phyloP scores from a whole-genome alignment of 176 grass and related monocot species.

The Ensete glaucum region DNA sequence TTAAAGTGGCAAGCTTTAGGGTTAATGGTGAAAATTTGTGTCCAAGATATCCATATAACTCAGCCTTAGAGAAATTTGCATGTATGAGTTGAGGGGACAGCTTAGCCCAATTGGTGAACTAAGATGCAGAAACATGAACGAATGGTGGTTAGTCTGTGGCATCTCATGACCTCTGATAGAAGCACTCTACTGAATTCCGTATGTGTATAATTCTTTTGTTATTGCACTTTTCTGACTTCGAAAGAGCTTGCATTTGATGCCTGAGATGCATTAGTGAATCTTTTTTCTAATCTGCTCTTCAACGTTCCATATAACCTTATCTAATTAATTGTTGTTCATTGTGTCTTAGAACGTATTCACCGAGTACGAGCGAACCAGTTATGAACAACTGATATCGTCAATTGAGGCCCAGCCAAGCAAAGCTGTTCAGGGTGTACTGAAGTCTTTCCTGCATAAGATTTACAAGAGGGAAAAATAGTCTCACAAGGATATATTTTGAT shows the following conservation, averaged over 20 bases:
- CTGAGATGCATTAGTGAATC: not conserved
- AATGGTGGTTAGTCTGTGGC: too few species aligned
- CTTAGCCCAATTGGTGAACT: too few species aligned
- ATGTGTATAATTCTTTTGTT: too few species aligned
- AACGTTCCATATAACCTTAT: not conserved
- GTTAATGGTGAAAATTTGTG: too few species aligned
- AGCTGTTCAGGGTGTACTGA: slow-evolving; percentile 65
- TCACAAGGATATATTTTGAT: not conserved
- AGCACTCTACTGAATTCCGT: too few species aligned
- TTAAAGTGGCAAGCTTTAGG: not conserved
- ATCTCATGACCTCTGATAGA: too few species aligned
- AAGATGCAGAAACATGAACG: too few species aligned
- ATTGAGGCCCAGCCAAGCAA: slow-evolving; percentile 76
- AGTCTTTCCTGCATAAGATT: slow-evolving; percentile 89
- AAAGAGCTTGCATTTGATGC: too few species aligned
- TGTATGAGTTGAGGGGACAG: too few species aligned
- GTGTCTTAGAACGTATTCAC: slow-evolving; percentile 42
- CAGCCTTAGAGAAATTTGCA: too few species aligned
- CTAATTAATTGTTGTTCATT: not conserved
- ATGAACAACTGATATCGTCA: slow-evolving; percentile 53
- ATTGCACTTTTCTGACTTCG: too few species aligned
- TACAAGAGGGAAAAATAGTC: slow-evolving; percentile 82
- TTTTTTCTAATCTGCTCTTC: not conserved
- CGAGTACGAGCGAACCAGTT: slow-evolving; percentile 60
- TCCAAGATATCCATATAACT: too few species aligned